phyloP scores from a whole-genome alignment of 495 filamentous ascomycete genomes.

The Annulohypoxylon moriforme region DNA sequence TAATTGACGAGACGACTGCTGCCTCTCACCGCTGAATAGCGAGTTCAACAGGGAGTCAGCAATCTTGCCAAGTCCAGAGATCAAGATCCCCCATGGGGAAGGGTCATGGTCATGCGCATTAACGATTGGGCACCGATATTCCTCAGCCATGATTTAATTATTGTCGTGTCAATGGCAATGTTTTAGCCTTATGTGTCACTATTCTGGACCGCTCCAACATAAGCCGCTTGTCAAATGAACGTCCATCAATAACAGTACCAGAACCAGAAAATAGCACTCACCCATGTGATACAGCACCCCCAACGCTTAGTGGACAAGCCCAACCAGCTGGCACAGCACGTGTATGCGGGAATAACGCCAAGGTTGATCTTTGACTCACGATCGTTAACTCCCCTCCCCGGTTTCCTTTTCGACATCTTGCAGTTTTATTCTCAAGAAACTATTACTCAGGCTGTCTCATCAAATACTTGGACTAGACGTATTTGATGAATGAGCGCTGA shows the following conservation, averaged over 20 bases:
- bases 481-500: background rate
- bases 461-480: background rate
- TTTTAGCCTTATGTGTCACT: background rate
- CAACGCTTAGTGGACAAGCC: constrained; percentile 18
- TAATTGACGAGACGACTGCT: constrained; percentile 8
- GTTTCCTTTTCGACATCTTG: background rate
- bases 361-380: constrained; percentile 4
- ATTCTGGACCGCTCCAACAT: background rate
- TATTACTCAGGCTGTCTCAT: background rate
- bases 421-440: background rate
- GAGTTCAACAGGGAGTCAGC: constrained; percentile 9
- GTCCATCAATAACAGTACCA: background rate
- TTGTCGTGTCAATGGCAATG: background rate
- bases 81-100: constrained; percentile 36
- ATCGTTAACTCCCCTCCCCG: background rate
- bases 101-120: constrained; percentile 26
- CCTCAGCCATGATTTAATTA: background rate
- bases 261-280: background rate
- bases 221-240: background rate
- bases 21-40: constrained; percentile 1
- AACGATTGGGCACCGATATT: constrained; percentile 22
- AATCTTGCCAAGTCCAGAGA: constrained; percentile 37
- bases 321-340: constrained; percentile 14
- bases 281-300: constrained; percentile 16
- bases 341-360: constrained; percentile 16